A percentile compares a stretch with the other conserved stretches of the same genome.
phyloP scores from a whole-genome alignment of 2,329 filamentous ascomycete genomes.

The Penicillium sp. region DNA sequence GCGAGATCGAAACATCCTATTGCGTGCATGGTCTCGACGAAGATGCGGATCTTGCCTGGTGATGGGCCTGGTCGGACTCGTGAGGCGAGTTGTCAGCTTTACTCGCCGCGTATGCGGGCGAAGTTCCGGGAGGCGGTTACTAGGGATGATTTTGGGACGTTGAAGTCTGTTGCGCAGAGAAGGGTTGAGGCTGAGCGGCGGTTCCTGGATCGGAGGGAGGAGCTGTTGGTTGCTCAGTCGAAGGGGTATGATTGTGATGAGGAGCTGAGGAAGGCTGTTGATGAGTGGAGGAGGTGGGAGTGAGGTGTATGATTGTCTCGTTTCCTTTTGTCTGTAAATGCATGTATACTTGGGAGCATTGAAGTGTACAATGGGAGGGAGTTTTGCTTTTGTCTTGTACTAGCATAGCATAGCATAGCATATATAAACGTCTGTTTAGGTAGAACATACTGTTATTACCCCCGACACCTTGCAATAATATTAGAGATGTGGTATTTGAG shows the following conservation, averaged over 20 bases:
- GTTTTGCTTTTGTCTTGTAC: background rate
- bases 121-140: slow-evolving; percentile 67
- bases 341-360: slow-evolving; percentile 3
- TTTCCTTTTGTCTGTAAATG: background rate
- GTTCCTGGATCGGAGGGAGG: slow-evolving; percentile 56
- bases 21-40: slow-evolving; percentile 63
- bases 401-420: slow-evolving; percentile 1
- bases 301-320: slow-evolving; percentile 24
- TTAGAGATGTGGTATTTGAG: no score
- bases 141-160: slow-evolving; percentile 63
- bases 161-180: slow-evolving; percentile 61
- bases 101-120: slow-evolving; percentile 73
- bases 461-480: no score
- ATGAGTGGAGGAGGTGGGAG: slow-evolving; percentile 55
- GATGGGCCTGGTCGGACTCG: slow-evolving; percentile 36
- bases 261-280: slow-evolving; percentile 49
- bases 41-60: slow-evolving; percentile 57
- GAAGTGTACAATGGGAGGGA: background rate
- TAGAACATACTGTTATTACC: background rate
- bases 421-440: background rate
- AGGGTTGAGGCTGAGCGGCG: slow-evolving; percentile 57
- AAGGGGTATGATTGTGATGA: slow-evolving; percentile 52
- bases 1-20: slow-evolving; percentile 55
- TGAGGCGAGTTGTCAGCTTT: slow-evolving; percentile 68
- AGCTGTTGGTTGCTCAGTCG: slow-evolving; percentile 56